Evolutionary conservation across 2,329 filamentous ascomycete species (phyloP).

Genomic region (Mycosphaerella sp.): DNA sequence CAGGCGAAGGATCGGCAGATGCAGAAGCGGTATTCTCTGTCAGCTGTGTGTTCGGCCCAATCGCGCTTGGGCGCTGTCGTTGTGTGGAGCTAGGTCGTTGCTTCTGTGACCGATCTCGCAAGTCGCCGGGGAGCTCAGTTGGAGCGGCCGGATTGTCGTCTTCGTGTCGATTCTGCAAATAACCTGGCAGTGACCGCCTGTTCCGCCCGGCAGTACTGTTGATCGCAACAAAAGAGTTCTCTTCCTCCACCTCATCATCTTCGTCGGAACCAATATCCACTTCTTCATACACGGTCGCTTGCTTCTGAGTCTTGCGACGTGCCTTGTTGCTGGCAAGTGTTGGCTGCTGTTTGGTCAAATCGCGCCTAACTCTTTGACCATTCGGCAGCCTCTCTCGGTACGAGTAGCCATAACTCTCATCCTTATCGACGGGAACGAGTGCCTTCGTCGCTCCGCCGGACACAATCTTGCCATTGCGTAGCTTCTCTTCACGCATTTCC

Average conservation of each 20-base stretch:
- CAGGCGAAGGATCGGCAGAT: background rate
- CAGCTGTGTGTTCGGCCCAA: constrained; percentile 12
- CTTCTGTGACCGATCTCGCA: constrained; percentile 33
- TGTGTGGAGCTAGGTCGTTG: constrained; percentile 3
- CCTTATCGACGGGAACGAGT: constrained; percentile 31
- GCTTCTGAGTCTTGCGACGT: constrained; percentile 16
- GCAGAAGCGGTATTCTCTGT: constrained; percentile 3
- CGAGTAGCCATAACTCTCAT: constrained; percentile 29
- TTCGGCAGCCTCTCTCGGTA: constrained; percentile 32
- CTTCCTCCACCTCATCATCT: constrained; percentile 32
- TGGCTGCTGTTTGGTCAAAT: constrained; percentile 12
- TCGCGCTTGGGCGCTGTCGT: constrained; percentile 3
- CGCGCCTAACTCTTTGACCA: constrained; percentile 22
- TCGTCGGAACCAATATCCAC: constrained; percentile 42
- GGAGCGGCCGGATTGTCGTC: constrained; percentile 38
- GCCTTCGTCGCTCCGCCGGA: constrained; percentile 31
- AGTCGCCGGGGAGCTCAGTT: constrained; percentile 40
- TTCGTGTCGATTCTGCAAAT: constrained; percentile 39
- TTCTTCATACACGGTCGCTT: constrained; percentile 40
- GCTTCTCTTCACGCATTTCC: constrained; percentile 38
- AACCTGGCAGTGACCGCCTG: constrained; percentile 31
- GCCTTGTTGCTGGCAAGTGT: constrained; percentile 19
- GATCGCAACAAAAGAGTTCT: constrained; percentile 16
- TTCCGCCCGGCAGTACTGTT: constrained; percentile 11
- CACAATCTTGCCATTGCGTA: constrained; percentile 26